phyloP scores from a whole-genome alignment of 176 grass and related monocot genomes.

The Raddia guianensis region DNA sequence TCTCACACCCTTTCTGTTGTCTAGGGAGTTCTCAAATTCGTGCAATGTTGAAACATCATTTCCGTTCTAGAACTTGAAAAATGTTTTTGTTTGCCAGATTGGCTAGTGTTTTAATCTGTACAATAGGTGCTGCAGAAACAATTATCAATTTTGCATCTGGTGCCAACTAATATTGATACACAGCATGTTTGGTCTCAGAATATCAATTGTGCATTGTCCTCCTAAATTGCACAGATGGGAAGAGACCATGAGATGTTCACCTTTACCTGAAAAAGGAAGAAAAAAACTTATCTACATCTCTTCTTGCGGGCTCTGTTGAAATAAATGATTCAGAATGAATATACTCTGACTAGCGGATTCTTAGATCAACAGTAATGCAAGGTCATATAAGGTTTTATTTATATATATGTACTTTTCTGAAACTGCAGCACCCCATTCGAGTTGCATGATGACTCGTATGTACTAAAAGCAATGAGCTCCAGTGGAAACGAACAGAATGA shows the following conservation, averaged over 20 bases:
- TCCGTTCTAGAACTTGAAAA: background rate
- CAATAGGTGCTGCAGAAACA: background rate
- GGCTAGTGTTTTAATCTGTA: background rate
- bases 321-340: constrained; percentile 16
- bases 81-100: constrained; percentile 8
- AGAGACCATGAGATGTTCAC: background rate
- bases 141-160: background rate
- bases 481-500: constrained; percentile 56
- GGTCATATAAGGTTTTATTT: background rate
- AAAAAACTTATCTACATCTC: background rate
- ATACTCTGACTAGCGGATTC: background rate
- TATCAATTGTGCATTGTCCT: background rate
- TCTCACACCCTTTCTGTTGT: background rate
- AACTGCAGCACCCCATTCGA: constrained; percentile 90
- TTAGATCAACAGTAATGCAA: background rate
- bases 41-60: background rate
- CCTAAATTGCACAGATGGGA: constrained; percentile 22
- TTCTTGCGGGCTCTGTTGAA: background rate
- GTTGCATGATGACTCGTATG: constrained; percentile 87
- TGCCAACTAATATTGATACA: constrained; percentile 11
- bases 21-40: background rate
- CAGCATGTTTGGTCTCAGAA: background rate
- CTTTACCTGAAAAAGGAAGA: constrained; percentile 19
- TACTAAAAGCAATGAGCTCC: constrained; percentile 87
- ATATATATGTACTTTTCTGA: constrained; percentile 26